Percentiles rank a stretch among this genome's conserved stretches.
Evolutionary conservation across 2,329 filamentous ascomycete species (phyloP).

Genomic region (Akanthomyces dipterigenus): DNA sequence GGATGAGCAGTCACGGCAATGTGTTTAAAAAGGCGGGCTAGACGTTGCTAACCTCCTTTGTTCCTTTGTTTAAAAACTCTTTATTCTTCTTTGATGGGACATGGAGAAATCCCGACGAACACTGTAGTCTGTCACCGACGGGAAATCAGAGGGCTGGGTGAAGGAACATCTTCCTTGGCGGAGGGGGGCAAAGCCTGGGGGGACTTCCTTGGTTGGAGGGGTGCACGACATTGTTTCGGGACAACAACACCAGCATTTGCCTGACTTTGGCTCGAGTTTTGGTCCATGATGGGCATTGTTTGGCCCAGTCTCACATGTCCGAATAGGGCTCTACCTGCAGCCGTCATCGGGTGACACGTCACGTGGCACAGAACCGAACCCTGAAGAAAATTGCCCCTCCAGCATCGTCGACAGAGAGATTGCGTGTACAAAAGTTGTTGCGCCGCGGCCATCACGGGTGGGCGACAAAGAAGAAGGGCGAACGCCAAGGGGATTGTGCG

Average conservation of each 20-base stretch:
- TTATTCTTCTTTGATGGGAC: no score
- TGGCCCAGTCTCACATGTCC: background rate
- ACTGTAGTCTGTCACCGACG: no score
- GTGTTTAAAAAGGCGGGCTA: no score
- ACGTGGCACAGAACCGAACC: background rate
- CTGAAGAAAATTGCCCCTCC: background rate
- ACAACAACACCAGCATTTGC: background rate
- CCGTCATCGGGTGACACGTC: background rate
- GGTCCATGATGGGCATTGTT: background rate
- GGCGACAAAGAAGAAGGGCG: background rate
- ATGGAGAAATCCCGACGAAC: no score
- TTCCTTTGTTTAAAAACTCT: no score
- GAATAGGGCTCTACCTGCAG: background rate
- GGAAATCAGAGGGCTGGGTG: no score
- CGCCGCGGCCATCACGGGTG: background rate
- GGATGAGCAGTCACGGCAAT: background rate
- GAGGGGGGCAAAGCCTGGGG: no score
- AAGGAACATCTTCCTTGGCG: no score
- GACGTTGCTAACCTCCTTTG: no score
- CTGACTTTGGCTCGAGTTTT: no score
- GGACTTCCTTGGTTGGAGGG: no score
- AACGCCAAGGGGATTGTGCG: background rate
- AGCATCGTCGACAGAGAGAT: background rate
- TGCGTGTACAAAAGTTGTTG: background rate
- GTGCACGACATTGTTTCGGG: background rate